A percentile compares a stretch with the other conserved stretches of the same genome.
phyloP scores from a whole-genome alignment of 805 yeast species.

The Candida loeiensis region DNA sequence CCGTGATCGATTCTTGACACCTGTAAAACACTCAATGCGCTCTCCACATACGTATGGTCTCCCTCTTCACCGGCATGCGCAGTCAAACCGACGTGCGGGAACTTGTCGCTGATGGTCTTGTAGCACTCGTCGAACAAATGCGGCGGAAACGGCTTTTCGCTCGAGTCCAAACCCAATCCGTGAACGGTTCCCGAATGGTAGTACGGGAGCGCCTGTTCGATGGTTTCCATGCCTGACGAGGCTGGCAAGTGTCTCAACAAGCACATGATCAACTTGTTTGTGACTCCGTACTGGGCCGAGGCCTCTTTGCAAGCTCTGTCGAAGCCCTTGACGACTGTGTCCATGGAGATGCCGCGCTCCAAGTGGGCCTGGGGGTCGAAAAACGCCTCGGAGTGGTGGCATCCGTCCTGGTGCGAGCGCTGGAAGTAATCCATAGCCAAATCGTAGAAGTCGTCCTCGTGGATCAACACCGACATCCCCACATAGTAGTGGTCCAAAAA shows the following conservation, averaged over 20 bases:
- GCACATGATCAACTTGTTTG: conserved; percentile 78
- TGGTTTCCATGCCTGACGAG: conserved; percentile 52
- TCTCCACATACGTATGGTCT: conserved; percentile 61
- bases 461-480: conserved; percentile 71
- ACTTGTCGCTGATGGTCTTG: conserved; percentile 41
- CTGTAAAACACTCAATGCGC: conserved; percentile 48
- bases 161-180: conserved; percentile 80
- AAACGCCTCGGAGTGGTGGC: conserved; percentile 70
- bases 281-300: conserved; percentile 52
- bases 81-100: conserved; percentile 58
- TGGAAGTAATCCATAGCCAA: conserved; percentile 71
- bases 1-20: conserved; percentile 82
- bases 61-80: conserved; percentile 94
- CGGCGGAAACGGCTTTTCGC: conserved; percentile 79
- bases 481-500: conserved; percentile 76
- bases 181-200: conserved; percentile 46
- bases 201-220: conserved; percentile 50
- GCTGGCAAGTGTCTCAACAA: conserved; percentile 72
- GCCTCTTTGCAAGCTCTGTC: conserved; percentile 66
- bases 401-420: conserved; percentile 56
- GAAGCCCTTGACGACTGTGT: conserved; percentile 62
- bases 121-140: conserved; percentile 64
- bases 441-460: conserved; percentile 71
- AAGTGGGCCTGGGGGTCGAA: conserved; percentile 86
- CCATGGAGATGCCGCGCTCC: conserved; percentile 59